These are phyloP conservation scores for Tulasnella sp. DNA, from an alignment of 768 basidiomycete species.

Conservation along the genomic window DNA sequence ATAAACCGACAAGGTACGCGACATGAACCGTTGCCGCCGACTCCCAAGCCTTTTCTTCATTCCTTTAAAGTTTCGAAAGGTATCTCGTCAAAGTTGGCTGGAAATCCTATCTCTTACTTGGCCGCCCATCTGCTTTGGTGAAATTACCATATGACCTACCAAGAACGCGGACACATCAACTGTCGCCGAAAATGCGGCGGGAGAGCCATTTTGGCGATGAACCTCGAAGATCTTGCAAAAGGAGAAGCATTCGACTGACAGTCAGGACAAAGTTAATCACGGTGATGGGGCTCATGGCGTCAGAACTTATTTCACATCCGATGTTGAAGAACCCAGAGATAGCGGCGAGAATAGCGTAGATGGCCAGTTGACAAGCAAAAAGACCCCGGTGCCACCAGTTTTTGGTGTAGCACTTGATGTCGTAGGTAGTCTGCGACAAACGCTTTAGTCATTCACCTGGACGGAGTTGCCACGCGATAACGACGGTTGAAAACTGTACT, in stretches of 20 bases:
- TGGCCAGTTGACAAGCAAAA: conserved; percentile 3
- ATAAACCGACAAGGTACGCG: too few relatives aligned
- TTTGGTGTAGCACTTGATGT: conserved; percentile 22
- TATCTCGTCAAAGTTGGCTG: too few relatives aligned
- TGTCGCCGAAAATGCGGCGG: not conserved
- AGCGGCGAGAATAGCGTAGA: conserved; percentile 3
- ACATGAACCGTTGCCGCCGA: too few relatives aligned
- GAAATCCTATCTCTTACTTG: too few relatives aligned
- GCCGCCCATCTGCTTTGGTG: too few relatives aligned
- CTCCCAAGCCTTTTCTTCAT: too few relatives aligned
- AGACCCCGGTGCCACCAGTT: conserved; percentile 16
- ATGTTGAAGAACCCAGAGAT: not conserved
- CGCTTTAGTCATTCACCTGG: too few relatives aligned
- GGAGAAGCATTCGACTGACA: not conserved
- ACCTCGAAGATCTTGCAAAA: not conserved
- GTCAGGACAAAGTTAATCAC: not conserved
- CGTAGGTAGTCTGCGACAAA: not conserved
- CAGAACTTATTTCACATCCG: not conserved
- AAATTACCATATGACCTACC: not conserved
- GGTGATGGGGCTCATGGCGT: not conserved
- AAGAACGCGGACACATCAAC: not conserved
- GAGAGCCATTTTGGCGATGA: not conserved
- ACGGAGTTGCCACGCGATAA: too few relatives aligned
- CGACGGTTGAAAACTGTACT: not conserved
- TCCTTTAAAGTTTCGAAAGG: too few relatives aligned